phyloP scores from a whole-genome alignment of 2,329 filamentous ascomycete species.

The Ascosphaera apis region DNA sequence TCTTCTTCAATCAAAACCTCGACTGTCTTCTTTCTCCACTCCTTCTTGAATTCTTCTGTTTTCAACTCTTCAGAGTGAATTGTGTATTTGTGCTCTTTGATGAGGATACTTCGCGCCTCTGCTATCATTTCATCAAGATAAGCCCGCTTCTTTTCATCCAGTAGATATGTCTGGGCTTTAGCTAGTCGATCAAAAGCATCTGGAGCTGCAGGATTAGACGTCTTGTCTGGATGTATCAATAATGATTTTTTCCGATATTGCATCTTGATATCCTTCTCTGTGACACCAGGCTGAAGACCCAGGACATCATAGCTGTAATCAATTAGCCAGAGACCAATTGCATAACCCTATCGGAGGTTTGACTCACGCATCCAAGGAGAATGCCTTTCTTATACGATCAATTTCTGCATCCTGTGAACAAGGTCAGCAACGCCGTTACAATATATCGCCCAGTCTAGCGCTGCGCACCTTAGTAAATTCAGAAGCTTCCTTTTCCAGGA shows the following conservation, averaged over 20 bases:
- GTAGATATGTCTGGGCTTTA: constrained; percentile 73
- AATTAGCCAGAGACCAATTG: constrained; percentile 3
- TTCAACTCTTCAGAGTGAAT: constrained; percentile 64
- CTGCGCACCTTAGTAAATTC: constrained; percentile 66
- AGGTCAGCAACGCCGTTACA: constrained; percentile 4
- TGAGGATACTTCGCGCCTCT: constrained; percentile 82
- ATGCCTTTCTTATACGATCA: constrained; percentile 76
- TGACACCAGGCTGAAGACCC: constrained; percentile 81
- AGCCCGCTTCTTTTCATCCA: constrained; percentile 80
- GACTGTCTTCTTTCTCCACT: constrained; percentile 79
- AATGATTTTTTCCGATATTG: constrained; percentile 95
- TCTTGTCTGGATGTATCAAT: constrained; percentile 96
- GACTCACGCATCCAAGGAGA: constrained; percentile 49
- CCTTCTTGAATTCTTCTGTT: constrained; percentile 56
- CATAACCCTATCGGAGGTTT: not conserved
- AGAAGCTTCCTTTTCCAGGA: constrained; percentile 62
- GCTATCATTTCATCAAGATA: constrained; percentile 85
- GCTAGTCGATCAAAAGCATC: constrained; percentile 94
- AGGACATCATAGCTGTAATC: constrained; percentile 60
- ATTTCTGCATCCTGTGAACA: constrained; percentile 64
- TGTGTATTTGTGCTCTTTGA: constrained; percentile 84
- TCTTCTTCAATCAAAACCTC: constrained; percentile 86
- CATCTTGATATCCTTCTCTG: constrained; percentile 88
- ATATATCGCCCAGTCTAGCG: constrained; percentile 4
- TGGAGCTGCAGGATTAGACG: constrained; percentile 67